A percentile compares a stretch with the other conserved stretches of the same genome.
Conservation (phyloP, 441 rosid genomes). For the Pelargonium fulgidum region DNA sequence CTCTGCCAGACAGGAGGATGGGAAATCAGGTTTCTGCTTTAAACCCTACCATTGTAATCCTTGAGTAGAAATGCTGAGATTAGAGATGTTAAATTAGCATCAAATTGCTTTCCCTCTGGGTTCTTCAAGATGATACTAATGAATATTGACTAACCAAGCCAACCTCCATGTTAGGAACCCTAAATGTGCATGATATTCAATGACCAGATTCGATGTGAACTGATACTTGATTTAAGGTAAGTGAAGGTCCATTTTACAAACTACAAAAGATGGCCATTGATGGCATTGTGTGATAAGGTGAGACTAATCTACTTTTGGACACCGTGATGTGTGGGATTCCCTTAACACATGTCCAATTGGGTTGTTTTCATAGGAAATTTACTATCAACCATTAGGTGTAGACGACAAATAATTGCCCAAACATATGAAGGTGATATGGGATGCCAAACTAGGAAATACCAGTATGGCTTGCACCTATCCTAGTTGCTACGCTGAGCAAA, state of each 20-base stretch:
- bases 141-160: slow-evolving; percentile 6
- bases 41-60: neutral
- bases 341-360: slow-evolving; percentile 4
- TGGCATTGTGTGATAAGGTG: neutral
- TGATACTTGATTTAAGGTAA: slow-evolving; percentile 6
- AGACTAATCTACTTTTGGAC: slow-evolving; percentile 9
- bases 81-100: neutral
- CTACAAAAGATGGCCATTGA: slow-evolving; percentile 9
- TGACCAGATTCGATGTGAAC: slow-evolving; percentile 1
- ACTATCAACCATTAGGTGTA: neutral
- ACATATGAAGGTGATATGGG: neutral
- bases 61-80: neutral
- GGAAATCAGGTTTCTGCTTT: neutral
- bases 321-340: neutral
- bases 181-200: slow-evolving; percentile 1
- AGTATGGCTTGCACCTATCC: slow-evolving; percentile 3
- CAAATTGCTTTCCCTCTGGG: neutral
- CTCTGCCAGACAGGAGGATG: neutral
- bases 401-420: neutral
- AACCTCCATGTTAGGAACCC: slow-evolving; percentile 7
- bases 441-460: slow-evolving; percentile 5
- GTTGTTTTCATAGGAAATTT: neutral
- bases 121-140: neutral
- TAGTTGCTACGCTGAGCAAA: slow-evolving; percentile 4
- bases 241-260: neutral